Conservation (phyloP, 1,139 yeast species). For the Kurtzmaniella quercitrusa region DNA sequence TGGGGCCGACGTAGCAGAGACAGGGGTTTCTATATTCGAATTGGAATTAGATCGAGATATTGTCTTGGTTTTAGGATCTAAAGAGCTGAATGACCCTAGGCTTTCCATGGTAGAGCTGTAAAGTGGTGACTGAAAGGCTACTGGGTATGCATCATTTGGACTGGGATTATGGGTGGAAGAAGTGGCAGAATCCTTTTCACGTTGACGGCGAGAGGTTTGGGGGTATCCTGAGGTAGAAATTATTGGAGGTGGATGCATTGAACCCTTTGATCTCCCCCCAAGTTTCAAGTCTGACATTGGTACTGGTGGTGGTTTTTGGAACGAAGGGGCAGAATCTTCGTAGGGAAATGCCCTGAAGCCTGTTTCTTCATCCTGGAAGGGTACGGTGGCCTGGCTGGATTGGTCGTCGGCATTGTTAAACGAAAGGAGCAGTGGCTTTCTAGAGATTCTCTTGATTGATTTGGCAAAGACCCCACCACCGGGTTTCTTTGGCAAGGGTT, state of each 20-base stretch:
- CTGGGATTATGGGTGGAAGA: background rate
- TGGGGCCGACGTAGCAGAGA: background rate
- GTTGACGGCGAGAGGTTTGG: slow-evolving; percentile 7
- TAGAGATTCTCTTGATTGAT: slow-evolving; percentile 15
- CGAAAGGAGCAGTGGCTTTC: slow-evolving; percentile 14
- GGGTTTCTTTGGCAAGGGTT: slow-evolving; percentile 8
- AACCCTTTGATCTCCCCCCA: background rate
- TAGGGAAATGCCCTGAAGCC: slow-evolving; percentile 34
- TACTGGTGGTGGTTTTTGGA: slow-evolving; percentile 28
- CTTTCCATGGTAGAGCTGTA: slow-evolving; percentile 4
- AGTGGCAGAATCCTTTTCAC: background rate
- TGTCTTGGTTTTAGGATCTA: background rate
- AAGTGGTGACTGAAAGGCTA: background rate
- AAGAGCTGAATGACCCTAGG: background rate
- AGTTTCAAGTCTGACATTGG: slow-evolving; percentile 1
- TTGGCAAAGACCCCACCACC: slow-evolving; percentile 12
- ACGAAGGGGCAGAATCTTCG: slow-evolving; percentile 16
- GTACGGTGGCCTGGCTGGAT: background rate
- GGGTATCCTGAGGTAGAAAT: background rate
- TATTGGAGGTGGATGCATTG: background rate
- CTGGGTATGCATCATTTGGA: background rate
- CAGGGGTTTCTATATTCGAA: background rate
- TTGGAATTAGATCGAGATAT: background rate
- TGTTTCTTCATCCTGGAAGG: background rate
- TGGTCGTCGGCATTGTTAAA: slow-evolving; percentile 7